These are phyloP conservation scores for Imleria badia DNA, from an alignment of 768 basidiomycete species.

Conservation along the genomic window DNA sequence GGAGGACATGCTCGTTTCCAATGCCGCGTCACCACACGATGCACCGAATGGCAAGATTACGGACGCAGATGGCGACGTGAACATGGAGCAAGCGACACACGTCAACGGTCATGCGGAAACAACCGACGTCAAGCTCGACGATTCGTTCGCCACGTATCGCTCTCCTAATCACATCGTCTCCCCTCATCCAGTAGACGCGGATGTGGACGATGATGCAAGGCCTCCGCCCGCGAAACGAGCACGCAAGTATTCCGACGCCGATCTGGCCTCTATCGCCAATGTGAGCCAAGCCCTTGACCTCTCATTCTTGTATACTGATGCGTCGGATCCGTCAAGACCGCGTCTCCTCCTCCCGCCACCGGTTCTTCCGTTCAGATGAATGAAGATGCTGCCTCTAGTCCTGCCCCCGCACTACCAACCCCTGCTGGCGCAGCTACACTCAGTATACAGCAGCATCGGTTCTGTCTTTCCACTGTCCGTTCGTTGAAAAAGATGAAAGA, in stretches of 20 bases:
- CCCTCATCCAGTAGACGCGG: constrained; percentile 26
- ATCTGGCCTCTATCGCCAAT: constrained; percentile 70
- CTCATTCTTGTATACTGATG: constrained; percentile 54
- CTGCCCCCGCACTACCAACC: constrained; percentile 7
- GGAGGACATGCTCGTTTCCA: constrained; percentile 15
- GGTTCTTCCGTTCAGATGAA: constrained; percentile 34
- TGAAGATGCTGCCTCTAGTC: constrained; percentile 22
- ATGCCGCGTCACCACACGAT: constrained; percentile 13
- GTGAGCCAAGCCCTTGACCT: constrained; percentile 57
- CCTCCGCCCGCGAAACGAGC: constrained; percentile 85
- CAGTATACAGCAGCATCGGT: constrained; percentile 72
- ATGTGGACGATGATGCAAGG: constrained; percentile 48
- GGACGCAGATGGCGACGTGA: constrained; percentile 32
- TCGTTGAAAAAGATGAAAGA: constrained; percentile 87
- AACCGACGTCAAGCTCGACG: constrained; percentile 19
- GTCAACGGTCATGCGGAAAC: constrained; percentile 26
- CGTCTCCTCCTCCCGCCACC: constrained; percentile 71
- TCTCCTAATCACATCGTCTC: constrained; percentile 33
- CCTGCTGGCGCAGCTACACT: constrained; percentile 40
- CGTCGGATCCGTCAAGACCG: constrained; percentile 51
- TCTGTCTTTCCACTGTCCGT: constrained; percentile 74
- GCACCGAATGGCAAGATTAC: constrained; percentile 24
- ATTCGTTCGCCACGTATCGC: constrained; percentile 35
- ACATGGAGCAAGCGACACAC: constrained; percentile 26
- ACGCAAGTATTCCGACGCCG: constrained; percentile 72